These are phyloP conservation scores for Vigna hirtella DNA, from an alignment of 306 rosid species.

Conservation along the genomic window DNA sequence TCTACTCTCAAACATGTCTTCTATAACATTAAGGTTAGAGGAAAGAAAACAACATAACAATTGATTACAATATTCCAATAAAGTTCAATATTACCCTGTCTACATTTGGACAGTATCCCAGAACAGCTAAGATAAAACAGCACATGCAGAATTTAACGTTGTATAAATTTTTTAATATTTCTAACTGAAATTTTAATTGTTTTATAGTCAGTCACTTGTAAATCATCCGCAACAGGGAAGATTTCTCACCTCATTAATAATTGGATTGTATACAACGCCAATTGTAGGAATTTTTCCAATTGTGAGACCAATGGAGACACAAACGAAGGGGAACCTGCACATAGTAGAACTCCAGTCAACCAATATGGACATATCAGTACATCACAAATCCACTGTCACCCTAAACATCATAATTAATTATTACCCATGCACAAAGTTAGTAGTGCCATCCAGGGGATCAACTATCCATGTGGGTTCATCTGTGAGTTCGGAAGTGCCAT, in stretches of 20 bases:
- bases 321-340: conserved; percentile 89
- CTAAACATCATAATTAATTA: conserved; percentile 42
- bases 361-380: conserved; percentile 28
- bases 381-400: conserved; percentile 23
- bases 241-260: conserved; percentile 80
- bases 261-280: conserved; percentile 98
- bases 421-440: conserved; percentile 97
- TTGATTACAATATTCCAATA: not conserved
- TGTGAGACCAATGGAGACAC: conserved; percentile 97
- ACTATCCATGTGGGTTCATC: conserved; percentile 98
- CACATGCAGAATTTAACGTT: conserved; percentile 8
- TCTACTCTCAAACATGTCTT: conserved; percentile 27
- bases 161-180: not conserved
- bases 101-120: not conserved
- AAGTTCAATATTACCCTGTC: conserved; percentile 14
- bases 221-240: conserved; percentile 19
- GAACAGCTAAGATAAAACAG: not conserved
- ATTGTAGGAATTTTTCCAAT: conserved; percentile 78
- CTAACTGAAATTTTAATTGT: conserved; percentile 19
- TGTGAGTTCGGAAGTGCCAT: conserved; percentile 83
- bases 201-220: conserved; percentile 17
- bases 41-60: not conserved
- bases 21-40: not conserved
- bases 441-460: conserved; percentile 99
- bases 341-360: conserved; percentile 22